Evolutionary conservation across 768 basidiomycete genomes (phyloP).

Genomic region (Tremella yokohamensis): DNA sequence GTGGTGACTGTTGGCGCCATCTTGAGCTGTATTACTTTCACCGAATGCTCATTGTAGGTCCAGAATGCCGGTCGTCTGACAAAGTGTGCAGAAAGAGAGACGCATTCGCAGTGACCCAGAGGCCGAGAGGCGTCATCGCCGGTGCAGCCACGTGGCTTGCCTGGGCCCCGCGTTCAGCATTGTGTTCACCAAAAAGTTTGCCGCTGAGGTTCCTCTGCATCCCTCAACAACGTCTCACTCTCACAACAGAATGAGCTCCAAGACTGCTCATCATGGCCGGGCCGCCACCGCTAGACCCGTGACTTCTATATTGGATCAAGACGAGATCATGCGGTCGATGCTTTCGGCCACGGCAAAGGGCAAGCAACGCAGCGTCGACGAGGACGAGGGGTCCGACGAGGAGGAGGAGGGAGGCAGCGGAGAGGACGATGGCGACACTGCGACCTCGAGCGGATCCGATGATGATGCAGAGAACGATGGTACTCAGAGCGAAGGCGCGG

Average conservation of each 20-base stretch:
- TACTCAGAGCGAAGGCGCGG: not conserved
- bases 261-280: too few species aligned
- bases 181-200: too few species aligned
- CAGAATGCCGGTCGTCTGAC: too few species aligned
- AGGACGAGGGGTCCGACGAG: slow-evolving; percentile 16
- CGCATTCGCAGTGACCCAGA: too few species aligned
- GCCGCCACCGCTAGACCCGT: too few species aligned
- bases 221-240: too few species aligned
- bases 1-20: slow-evolving; percentile 14
- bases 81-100: too few species aligned
- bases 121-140: too few species aligned
- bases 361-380: slow-evolving; percentile 18
- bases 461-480: slow-evolving; percentile 4
- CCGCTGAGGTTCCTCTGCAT: too few species aligned
- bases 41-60: not conserved
- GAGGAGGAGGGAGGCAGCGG: slow-evolving; percentile 17
- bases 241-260: too few species aligned
- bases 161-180: too few species aligned
- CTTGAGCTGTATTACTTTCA: not conserved
- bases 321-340: slow-evolving; percentile 42
- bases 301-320: slow-evolving; percentile 22
- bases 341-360: slow-evolving; percentile 33
- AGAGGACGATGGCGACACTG: slow-evolving; percentile 7
- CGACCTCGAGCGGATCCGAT: not conserved
- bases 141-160: too few species aligned